A percentile compares a stretch with the other conserved stretches of the same genome.
Evolutionary conservation across 179 eudicot species (phyloP).

Genomic region (Spinacia oleracea): DNA sequence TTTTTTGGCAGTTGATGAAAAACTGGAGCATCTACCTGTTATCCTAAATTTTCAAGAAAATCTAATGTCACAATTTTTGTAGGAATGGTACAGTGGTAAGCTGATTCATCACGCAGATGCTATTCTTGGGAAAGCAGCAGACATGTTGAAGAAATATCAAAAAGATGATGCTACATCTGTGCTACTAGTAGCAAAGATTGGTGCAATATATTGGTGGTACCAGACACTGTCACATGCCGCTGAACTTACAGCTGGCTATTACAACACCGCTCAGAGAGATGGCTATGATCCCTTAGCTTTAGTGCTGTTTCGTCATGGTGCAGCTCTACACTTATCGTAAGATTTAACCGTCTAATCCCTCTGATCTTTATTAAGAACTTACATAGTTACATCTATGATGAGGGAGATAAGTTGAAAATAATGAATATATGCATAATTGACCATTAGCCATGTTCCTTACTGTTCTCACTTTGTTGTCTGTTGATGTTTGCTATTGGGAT

Average conservation of each 20-base stretch:
- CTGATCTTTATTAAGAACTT: background rate
- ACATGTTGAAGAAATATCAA: slow-evolving; percentile 54
- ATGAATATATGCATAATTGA: background rate
- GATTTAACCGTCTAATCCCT: slow-evolving; percentile 17
- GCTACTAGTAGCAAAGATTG: slow-evolving; percentile 60
- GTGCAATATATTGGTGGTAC: slow-evolving; percentile 64
- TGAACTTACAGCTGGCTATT: slow-evolving; percentile 71
- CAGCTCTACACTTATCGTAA: slow-evolving; percentile 61
- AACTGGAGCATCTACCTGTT: background rate
- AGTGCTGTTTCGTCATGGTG: slow-evolving; percentile 47
- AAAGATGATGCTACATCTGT: slow-evolving; percentile 41
- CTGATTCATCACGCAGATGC: slow-evolving; percentile 60
- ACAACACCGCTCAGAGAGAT: slow-evolving; percentile 60
- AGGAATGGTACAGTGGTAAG: slow-evolving; percentile 73
- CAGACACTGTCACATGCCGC: slow-evolving; percentile 57
- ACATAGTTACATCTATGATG: background rate
- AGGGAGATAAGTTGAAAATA: background rate
- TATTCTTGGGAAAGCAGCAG: slow-evolving; percentile 50
- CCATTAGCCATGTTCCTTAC: background rate
- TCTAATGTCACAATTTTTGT: slow-evolving; percentile 27
- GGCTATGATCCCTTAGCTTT: slow-evolving; percentile 60
- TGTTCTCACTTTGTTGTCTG: background rate
- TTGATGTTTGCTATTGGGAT: slow-evolving; percentile 8
- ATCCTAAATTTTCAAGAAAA: slow-evolving; percentile 5
- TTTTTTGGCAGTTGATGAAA: background rate